Evolutionary conservation across 768 basidiomycete species (phyloP).

Genomic region (Hypsizygus marmoreus): DNA sequence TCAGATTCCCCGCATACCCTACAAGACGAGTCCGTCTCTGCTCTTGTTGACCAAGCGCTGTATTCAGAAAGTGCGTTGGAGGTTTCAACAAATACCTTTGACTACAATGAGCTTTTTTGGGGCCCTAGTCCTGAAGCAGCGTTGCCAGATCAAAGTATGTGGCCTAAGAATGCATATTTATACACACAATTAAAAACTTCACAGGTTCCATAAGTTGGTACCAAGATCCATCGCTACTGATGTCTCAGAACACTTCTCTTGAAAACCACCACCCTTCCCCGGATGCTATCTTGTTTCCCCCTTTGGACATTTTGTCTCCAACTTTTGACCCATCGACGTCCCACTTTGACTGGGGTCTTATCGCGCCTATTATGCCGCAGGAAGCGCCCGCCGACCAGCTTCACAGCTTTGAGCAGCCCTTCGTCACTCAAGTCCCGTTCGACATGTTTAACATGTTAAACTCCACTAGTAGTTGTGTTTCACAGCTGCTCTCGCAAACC

Average conservation of each 20-base stretch:
- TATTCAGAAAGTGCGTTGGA: not conserved
- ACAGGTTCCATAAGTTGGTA: not conserved
- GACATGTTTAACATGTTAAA: not conserved
- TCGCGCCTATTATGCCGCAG: not conserved
- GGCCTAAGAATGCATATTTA: not conserved
- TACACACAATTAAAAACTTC: not conserved
- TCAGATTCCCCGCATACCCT: not conserved
- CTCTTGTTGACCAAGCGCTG: not conserved
- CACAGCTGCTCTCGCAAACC: not conserved
- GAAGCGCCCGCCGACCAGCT: not conserved
- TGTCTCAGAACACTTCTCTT: slow-evolving; percentile 4
- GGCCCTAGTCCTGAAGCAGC: not conserved
- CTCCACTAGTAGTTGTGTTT: too few relatives aligned
- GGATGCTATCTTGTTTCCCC: not conserved
- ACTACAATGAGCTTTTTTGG: slow-evolving; percentile 9
- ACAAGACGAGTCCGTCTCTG: not conserved
- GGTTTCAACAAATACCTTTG: not conserved
- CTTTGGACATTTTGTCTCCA: too few relatives aligned
- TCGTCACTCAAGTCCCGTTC: not conserved
- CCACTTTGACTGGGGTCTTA: not conserved
- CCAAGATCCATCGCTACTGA: not conserved
- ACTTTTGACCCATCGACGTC: not conserved
- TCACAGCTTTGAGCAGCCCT: not conserved
- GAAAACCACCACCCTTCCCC: slow-evolving; percentile 5
- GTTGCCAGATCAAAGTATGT: not conserved